Base-by-base conservation (phyloP, 768 basidiomycete genomes). In the Tulasnella calospora region DNA sequence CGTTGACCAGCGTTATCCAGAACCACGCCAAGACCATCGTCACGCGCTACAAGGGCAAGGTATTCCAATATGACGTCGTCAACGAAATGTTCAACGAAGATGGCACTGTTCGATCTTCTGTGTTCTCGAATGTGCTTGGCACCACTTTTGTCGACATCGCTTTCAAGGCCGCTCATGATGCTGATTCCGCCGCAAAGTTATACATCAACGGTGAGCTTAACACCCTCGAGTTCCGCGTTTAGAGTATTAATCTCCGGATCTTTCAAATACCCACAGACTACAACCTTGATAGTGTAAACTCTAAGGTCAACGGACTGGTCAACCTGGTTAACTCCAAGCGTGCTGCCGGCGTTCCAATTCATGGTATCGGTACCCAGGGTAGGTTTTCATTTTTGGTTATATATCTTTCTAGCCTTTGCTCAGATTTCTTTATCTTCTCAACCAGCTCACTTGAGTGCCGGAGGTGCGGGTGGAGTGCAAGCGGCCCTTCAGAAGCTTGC, bases 81-180 rank as follows among this genome's bases (percentile, higher is more conserved):
- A 83, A 82, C 80, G 88, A 89, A 82, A 87, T 87, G 76, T 85
- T 89, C 82, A 88, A 88, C 82, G 88, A 89, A 33, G 86, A 88
- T 80, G 88, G 88, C 70, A 85, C 84, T 73, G 81, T 88, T 73
- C 85, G 87, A 35, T 85, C 84, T 40, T 86, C 86, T 78, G 86
- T 89, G 17, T 76, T 76, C 75, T 57, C 30, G 74, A 86, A 86
- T 76, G 87, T 88, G 47, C 83, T 89, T n/a, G 88, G 88, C 78
- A 77, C 86, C 83, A 27, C 76, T 10, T 89, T 88, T 82, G 86
- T 90, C 81, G 84, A 84, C 44, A 86, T 88, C 79, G 88, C 89
- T n/a, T 89, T 88, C 85, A 81, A 85, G 79, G 86, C 88, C 35
- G 89, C 89, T 6, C 84, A 87, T n/a, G 83, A 85, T 51, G 87